Conservation (phyloP, 83 land plant genomes). For the Diphasiastrum complanatum region DNA sequence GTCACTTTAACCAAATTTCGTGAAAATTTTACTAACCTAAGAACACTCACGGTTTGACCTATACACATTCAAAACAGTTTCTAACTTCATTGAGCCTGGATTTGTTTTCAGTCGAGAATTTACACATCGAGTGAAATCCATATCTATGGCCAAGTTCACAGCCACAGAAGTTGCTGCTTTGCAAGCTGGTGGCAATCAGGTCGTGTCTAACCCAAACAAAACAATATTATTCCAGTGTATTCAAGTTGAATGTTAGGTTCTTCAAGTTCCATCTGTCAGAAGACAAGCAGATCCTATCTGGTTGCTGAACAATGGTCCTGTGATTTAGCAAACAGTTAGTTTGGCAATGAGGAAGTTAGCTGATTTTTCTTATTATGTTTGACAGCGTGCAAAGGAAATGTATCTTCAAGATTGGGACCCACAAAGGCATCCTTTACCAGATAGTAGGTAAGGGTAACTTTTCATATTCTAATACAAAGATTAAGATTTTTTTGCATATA, state of each 20-base stretch:
- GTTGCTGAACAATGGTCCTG: no score
- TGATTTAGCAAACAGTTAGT: not conserved
- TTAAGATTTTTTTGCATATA: conserved; percentile 10
- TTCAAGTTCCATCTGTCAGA: no score
- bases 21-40: no score
- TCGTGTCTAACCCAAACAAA: no score
- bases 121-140: conserved; percentile 86
- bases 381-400: conserved; percentile 62
- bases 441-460: conserved; percentile 59
- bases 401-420: conserved; percentile 83
- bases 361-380: not conserved
- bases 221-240: no score
- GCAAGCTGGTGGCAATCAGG: conserved; percentile 94
- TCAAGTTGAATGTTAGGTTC: no score
- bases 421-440: conserved; percentile 63
- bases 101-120: conserved; percentile 98
- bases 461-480: not conserved
- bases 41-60: not conserved
- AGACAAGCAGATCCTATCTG: no score
- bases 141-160: conserved; percentile 92
- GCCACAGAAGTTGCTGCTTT: conserved; percentile 66
- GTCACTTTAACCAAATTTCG: no score
- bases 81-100: no score
- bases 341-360: not conserved
- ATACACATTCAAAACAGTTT: not conserved